Conservation (phyloP, 192 early-diverging fungal species). For the Helicostylum pulchrum region DNA sequence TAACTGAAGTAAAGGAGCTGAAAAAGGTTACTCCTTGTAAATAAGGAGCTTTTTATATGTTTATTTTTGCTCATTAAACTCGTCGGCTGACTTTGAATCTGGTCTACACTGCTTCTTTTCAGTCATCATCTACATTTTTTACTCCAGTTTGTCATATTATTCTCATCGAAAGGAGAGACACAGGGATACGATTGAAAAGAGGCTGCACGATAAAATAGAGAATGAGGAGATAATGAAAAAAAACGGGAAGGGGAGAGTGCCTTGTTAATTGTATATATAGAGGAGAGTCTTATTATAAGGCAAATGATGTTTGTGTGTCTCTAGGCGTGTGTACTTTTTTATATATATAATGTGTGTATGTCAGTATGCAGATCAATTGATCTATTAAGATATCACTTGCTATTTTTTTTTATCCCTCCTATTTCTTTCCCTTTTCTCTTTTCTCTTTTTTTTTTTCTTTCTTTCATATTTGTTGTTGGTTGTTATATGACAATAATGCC, state of each 20-base stretch:
- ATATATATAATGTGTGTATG: not conserved
- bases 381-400: not conserved
- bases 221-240: not conserved
- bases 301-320: too few species aligned
- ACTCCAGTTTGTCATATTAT: not conserved
- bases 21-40: too few species aligned
- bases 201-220: not conserved
- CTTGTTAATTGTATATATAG: too few species aligned
- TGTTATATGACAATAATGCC: not conserved
- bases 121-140: not conserved
- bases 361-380: slow-evolving; percentile 14
- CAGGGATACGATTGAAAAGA: not conserved
- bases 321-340: too few species aligned
- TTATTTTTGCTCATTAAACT: too few species aligned
- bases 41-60: too few species aligned
- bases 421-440: slow-evolving; percentile 10
- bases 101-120: slow-evolving; percentile 2
- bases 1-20: too few species aligned
- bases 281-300: too few species aligned
- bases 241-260: not conserved
- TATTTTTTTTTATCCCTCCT: not conserved
- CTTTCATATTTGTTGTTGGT: not conserved
- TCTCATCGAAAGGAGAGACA: not conserved
- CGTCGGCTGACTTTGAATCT: slow-evolving; percentile 8
- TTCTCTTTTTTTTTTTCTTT: slow-evolving; percentile 7